Evolutionary conservation across 768 basidiomycete genomes (phyloP).

Genomic region (Xanthoconium stramineum): DNA sequence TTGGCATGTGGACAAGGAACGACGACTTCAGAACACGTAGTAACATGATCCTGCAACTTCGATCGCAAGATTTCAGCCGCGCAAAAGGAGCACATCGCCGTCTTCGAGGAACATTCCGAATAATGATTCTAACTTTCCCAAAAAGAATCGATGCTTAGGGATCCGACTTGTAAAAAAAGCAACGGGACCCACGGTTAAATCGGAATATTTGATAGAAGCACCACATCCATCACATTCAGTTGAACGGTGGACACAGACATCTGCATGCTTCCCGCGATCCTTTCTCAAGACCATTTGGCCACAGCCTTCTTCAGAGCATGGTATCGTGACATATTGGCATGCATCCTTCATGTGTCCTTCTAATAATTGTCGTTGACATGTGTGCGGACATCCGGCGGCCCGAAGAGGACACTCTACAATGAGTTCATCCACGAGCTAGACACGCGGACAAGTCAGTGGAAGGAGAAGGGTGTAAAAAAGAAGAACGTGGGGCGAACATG

Average conservation of each 20-base stretch:
- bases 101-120: constrained; percentile 36
- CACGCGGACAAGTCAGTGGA: constrained; percentile 6
- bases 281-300: constrained; percentile 41
- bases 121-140: constrained; percentile 35
- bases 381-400: constrained; percentile 55
- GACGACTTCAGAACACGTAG: constrained; percentile 37
- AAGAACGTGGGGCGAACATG: constrained; percentile 35
- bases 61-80: constrained; percentile 34
- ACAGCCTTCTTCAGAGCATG: constrained; percentile 50
- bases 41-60: constrained; percentile 33
- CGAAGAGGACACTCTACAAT: constrained; percentile 67
- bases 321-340: constrained; percentile 56
- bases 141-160: constrained; percentile 1
- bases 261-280: constrained; percentile 43
- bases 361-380: constrained; percentile 67
- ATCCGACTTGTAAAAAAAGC: background rate
- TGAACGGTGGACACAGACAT: constrained; percentile 35
- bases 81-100: constrained; percentile 42
- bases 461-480: background rate
- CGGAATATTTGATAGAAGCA: constrained; percentile 30
- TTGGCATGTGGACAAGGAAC: constrained; percentile 45
- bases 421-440: constrained; percentile 80
- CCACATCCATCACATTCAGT: constrained; percentile 41
- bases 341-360: constrained; percentile 56
- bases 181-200: constrained; percentile 36